Evolutionary conservation across 257 asterid species (phyloP).

Genomic region (Fraxinus americana): DNA sequence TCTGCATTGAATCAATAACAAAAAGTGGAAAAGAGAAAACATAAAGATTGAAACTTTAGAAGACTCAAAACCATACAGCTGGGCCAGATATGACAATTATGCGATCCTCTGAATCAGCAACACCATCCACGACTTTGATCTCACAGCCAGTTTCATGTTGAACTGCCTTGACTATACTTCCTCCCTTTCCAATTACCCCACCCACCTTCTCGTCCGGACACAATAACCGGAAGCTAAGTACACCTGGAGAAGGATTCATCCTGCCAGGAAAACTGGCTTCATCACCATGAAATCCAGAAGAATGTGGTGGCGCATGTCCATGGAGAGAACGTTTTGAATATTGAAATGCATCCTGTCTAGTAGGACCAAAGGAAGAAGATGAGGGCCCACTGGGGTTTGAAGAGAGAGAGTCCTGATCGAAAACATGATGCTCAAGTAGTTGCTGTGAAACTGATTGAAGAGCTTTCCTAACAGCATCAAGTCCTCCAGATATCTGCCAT

Average conservation of each 20-base stretch:
- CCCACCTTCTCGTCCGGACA: constrained; percentile 91
- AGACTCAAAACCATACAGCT: constrained; percentile 55
- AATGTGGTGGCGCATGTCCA: constrained; percentile 64
- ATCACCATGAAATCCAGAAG: constrained; percentile 66
- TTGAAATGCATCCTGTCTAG: constrained; percentile 52
- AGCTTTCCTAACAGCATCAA: constrained; percentile 72
- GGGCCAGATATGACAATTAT: constrained; percentile 82
- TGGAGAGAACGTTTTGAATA: constrained; percentile 59
- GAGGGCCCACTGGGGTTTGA: constrained; percentile 52
- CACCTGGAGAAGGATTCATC: constrained; percentile 57
- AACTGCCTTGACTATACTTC: constrained; percentile 69
- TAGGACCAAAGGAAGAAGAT: constrained; percentile 50
- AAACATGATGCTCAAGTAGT: constrained; percentile 54
- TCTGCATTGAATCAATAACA: constrained; percentile 8
- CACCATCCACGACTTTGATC: constrained; percentile 75
- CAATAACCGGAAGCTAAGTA: constrained; percentile 66
- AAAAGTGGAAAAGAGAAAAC: constrained; percentile 6
- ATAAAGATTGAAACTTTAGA: constrained; percentile 4
- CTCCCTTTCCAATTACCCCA: constrained; percentile 94
- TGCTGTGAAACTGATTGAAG: constrained; percentile 58
- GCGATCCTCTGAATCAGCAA: constrained; percentile 73
- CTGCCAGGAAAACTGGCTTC: constrained; percentile 58
- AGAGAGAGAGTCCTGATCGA: constrained; percentile 49
- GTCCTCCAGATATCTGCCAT: constrained; percentile 76
- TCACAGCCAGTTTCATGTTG: constrained; percentile 91